Conservation (phyloP, 805 yeast genomes). For the Alloascoidea hylecoeti region DNA sequence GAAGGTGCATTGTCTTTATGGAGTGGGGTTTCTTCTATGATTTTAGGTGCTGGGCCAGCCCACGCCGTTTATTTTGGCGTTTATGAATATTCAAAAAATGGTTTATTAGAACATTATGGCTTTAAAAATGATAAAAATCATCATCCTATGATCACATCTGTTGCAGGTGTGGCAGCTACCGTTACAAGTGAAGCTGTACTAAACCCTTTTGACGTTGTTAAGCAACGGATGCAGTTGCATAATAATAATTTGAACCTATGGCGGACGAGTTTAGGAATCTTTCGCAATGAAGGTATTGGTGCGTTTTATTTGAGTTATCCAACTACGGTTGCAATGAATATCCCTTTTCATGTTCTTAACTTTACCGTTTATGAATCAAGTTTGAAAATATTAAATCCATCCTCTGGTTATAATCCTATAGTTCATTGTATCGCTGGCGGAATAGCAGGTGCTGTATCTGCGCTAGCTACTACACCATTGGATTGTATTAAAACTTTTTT, state of each 20-base stretch:
- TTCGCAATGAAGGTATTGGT: conserved; percentile 44
- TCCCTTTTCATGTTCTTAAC: conserved; percentile 74
- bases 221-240: conserved; percentile 60
- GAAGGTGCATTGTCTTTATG: conserved; percentile 68
- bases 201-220: conserved; percentile 76
- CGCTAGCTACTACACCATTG: conserved; percentile 73
- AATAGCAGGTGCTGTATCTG: conserved; percentile 69
- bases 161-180: conserved; percentile 68
- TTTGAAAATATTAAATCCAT: conserved; percentile 39
- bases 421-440: conserved; percentile 73
- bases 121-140: conserved; percentile 36
- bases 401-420: conserved; percentile 55
- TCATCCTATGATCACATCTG: conserved; percentile 58
- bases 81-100: conserved; percentile 53
- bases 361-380: conserved; percentile 68
- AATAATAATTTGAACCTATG: conserved; percentile 9
- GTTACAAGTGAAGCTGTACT: conserved; percentile 68
- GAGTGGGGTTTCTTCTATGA: conserved; percentile 70
- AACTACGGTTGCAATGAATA: conserved; percentile 61
- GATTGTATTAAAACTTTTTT: conserved; percentile 70
- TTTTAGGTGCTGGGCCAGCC: conserved; percentile 81
- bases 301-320: conserved; percentile 71
- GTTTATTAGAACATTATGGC: conserved; percentile 17
- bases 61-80: conserved; percentile 76
- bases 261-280: conserved; percentile 21